phyloP scores from a whole-genome alignment of 345 rosid genomes.

The Populus euphratica region DNA sequence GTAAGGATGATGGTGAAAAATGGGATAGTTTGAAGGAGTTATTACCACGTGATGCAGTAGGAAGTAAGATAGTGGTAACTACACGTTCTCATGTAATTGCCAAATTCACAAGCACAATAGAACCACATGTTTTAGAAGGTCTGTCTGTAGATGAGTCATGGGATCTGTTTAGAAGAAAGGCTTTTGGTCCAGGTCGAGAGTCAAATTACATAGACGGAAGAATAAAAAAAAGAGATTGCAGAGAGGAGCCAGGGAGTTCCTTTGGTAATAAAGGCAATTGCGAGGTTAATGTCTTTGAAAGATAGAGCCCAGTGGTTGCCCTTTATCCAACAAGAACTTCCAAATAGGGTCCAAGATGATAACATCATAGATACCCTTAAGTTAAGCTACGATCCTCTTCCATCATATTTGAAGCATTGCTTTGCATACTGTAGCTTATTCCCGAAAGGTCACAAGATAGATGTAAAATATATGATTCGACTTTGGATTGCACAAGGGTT shows the following conservation, averaged over 20 bases:
- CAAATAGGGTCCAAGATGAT: too few species aligned
- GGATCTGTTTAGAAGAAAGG: background rate
- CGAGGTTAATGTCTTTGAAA: too few species aligned
- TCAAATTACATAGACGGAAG: background rate
- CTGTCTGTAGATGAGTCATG: background rate
- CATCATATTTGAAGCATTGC: too few species aligned
- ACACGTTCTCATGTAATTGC: background rate
- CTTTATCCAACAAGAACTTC: too few species aligned
- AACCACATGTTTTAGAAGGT: background rate
- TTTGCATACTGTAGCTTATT: too few species aligned
- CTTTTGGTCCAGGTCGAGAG: background rate
- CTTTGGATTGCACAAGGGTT: constrained; percentile 28
- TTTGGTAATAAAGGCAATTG: too few species aligned
- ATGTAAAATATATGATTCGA: too few species aligned
- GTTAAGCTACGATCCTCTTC: too few species aligned
- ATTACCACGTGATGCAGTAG: background rate
- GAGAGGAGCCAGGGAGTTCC: too few species aligned
- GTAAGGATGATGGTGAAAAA: background rate
- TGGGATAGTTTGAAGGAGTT: background rate
- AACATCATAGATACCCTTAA: too few species aligned
- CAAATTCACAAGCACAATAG: background rate
- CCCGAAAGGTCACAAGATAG: too few species aligned
- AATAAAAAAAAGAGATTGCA: background rate
- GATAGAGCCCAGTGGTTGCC: too few species aligned
- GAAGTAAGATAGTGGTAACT: background rate